Percentiles rank a stretch among this genome's conserved stretches.
Evolutionary conservation across 2,329 filamentous ascomycete species (phyloP).

Genomic region (Ceratocystis lukuohia): DNA sequence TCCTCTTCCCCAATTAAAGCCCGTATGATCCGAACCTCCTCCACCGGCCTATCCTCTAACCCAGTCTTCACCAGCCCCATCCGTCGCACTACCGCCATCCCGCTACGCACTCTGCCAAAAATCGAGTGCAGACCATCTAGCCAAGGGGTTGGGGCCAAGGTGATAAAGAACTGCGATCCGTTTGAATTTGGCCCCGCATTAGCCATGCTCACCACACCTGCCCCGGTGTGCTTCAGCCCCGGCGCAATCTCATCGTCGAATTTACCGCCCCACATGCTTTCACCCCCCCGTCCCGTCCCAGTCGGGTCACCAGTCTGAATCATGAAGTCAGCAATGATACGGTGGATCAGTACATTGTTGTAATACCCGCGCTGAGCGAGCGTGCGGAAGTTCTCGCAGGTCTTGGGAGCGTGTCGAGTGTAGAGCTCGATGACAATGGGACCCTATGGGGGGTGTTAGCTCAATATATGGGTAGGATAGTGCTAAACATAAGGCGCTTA

Average conservation of each 20-base stretch:
- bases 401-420: conserved; percentile 72
- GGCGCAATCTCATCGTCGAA: conserved; percentile 84
- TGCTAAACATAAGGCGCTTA: too few species aligned
- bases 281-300: conserved; percentile 78
- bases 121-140: conserved; percentile 95
- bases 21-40: conserved; percentile 67
- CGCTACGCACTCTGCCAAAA: conserved; percentile 77
- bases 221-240: conserved; percentile 76
- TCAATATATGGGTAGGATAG: too few species aligned
- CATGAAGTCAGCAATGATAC: conserved; percentile 95
- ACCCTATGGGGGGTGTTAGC: conserved; percentile 41
- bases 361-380: conserved; percentile 79
- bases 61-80: conserved; percentile 82
- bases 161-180: conserved; percentile 92
- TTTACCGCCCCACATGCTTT: conserved; percentile 80
- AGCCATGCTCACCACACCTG: conserved; percentile 91
- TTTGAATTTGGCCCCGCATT: conserved; percentile 90
- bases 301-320: conserved; percentile 89
- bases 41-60: conserved; percentile 62
- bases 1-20: conserved; percentile 56
- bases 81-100: conserved; percentile 69
- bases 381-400: conserved; percentile 75
- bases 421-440: conserved; percentile 81
- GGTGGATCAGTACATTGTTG: conserved; percentile 74
- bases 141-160: conserved; percentile 87